phyloP scores from a whole-genome alignment of 78 protist species.

The Dictyostelium capitatum region DNA sequence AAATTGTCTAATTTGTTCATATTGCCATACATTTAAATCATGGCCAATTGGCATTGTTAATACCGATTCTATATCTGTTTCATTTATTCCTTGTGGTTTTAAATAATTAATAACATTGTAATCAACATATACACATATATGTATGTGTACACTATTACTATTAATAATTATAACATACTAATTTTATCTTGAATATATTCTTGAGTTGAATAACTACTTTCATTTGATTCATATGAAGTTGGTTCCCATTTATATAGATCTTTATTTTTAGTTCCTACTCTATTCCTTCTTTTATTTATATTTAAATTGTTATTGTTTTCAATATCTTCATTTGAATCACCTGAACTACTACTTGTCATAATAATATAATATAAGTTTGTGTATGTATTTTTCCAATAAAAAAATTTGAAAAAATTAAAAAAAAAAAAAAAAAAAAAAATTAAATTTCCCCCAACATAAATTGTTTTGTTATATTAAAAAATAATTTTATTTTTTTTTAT shows the following conservation, averaged over 20 bases:
- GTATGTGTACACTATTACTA: not conserved
- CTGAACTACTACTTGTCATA: not conserved
- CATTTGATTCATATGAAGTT: conserved; percentile 27
- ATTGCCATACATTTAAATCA: conserved; percentile 67
- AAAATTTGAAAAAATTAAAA: no score
- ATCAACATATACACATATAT: no score
- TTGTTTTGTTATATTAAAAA: no score
- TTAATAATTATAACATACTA: conserved; percentile 19
- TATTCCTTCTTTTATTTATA: conserved; percentile 44
- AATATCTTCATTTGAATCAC: not conserved
- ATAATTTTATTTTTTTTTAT: no score
- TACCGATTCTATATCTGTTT: conserved; percentile 35
- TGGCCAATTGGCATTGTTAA: conserved; percentile 49
- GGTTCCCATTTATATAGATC: conserved; percentile 52
- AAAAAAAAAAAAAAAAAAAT: no score
- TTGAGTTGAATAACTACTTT: conserved; percentile 67
- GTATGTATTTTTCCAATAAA: no score
- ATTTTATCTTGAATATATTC: conserved; percentile 79
- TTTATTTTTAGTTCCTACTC: conserved; percentile 52
- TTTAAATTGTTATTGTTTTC: not conserved
- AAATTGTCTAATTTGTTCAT: conserved; percentile 86
- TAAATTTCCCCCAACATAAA: no score
- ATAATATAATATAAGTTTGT: not conserved
- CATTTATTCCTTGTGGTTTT: conserved; percentile 69
- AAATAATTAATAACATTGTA: no score